Evolutionary conservation across 768 basidiomycete species (phyloP).

Genomic region (Trametes cinnabarina): DNA sequence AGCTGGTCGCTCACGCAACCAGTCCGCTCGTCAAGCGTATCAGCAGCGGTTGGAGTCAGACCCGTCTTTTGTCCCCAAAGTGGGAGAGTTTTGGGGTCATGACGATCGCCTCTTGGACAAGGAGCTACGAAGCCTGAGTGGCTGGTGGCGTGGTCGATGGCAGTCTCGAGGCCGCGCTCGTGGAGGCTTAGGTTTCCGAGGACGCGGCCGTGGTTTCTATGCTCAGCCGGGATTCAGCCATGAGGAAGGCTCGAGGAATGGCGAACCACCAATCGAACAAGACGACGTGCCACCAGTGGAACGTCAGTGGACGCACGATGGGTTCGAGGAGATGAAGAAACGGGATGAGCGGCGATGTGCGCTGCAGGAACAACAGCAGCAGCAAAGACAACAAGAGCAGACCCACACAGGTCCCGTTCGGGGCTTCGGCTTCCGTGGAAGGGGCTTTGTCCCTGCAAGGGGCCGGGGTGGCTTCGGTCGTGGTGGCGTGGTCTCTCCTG

Average conservation of each 20-base stretch:
- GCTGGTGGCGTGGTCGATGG: slow-evolving; percentile 85
- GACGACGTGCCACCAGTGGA: slow-evolving; percentile 56
- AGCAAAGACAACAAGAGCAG: slow-evolving; percentile 33
- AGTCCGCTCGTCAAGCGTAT: slow-evolving; percentile 81
- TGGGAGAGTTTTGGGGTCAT: slow-evolving; percentile 93
- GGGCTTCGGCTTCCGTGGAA: slow-evolving; percentile 42
- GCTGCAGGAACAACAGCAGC: slow-evolving; percentile 36
- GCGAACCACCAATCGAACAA: slow-evolving; percentile 24
- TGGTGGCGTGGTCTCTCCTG: slow-evolving; percentile 25
- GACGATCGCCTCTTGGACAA: slow-evolving; percentile 88
- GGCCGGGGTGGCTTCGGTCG: slow-evolving; percentile 41
- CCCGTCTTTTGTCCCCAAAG: slow-evolving; percentile 85
- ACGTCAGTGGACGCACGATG: slow-evolving; percentile 79
- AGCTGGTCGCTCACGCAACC: slow-evolving; percentile 44
- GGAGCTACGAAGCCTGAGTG: slow-evolving; percentile 75
- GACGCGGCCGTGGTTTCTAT: slow-evolving; percentile 53
- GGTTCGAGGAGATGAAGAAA: slow-evolving; percentile 83
- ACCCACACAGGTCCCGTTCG: slow-evolving; percentile 23
- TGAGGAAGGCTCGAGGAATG: slow-evolving; percentile 17
- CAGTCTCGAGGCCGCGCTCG: slow-evolving; percentile 66
- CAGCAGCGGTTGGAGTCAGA: slow-evolving; percentile 78
- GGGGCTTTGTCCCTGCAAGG: slow-evolving; percentile 41
- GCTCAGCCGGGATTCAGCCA: slow-evolving; percentile 15
- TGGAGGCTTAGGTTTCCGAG: slow-evolving; percentile 45
- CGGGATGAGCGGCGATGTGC: slow-evolving; percentile 57